Evolutionary conservation across 305 asterid species (phyloP).

Genomic region (Fraxinus platypoda): DNA sequence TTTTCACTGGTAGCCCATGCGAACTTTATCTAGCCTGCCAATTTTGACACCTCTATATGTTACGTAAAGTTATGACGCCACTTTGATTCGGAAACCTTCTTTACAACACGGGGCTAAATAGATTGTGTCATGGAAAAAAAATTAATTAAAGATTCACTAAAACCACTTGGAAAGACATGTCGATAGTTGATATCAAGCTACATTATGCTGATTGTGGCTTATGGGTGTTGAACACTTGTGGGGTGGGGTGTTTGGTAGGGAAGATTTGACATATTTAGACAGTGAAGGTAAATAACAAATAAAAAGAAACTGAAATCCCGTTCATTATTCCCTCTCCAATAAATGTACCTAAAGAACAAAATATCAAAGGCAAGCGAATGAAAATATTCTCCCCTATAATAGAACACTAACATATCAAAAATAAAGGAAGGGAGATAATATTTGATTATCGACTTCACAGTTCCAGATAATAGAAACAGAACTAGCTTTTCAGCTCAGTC

Average conservation of each 20-base stretch:
- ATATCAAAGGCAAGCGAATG: neutral
- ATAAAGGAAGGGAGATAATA: neutral
- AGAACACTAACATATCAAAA: neutral
- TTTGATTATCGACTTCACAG: neutral
- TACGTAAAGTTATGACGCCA: neutral
- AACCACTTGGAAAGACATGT: neutral
- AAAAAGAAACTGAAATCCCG: neutral
- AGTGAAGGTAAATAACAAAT: too few species aligned
- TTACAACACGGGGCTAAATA: too few species aligned
- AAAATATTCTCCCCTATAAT: neutral
- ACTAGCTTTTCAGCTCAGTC: neutral
- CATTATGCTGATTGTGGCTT: neutral
- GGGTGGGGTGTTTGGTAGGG: neutral
- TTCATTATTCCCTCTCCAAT: neutral
- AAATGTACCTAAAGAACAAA: neutral
- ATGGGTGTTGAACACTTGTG: too few species aligned
- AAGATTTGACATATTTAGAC: neutral
- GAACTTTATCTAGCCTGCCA: neutral
- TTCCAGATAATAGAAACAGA: neutral
- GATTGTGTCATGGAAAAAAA: too few species aligned
- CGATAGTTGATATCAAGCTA: neutral
- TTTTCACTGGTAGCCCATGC: neutral
- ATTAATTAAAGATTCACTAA: too few species aligned
- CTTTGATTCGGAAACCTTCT: too few species aligned
- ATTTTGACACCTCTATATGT: too few species aligned